Evolutionary conservation across 805 yeast genomes (phyloP).

Genomic region (Naumovozyma castellii): DNA sequence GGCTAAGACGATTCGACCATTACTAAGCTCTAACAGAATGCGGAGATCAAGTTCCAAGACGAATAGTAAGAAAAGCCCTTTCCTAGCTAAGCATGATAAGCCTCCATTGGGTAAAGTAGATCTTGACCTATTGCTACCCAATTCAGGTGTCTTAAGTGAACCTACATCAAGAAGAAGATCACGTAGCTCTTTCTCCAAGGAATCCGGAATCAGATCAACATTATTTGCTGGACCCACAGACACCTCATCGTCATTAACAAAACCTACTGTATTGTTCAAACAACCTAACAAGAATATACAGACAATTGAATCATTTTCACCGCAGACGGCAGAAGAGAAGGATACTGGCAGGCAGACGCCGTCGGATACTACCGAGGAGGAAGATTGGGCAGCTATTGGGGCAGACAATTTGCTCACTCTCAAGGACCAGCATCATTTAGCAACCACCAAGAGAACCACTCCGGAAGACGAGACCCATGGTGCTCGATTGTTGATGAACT

Average conservation of each 20-base stretch:
- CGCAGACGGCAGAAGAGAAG: neutral
- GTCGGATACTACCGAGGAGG: constrained; percentile 70
- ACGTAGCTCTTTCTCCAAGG: constrained; percentile 28
- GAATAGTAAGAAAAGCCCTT: neutral
- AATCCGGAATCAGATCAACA: constrained; percentile 27
- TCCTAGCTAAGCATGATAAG: constrained; percentile 2
- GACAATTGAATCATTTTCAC: neutral
- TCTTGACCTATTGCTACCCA: neutral
- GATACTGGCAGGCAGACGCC: constrained; percentile 7
- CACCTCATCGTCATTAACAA: constrained; percentile 27
- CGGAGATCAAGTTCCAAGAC: constrained; percentile 15
- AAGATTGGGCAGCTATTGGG: constrained; percentile 91
- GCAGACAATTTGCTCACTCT: constrained; percentile 35
- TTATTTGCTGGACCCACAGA: constrained; percentile 11
- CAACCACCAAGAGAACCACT: constrained; percentile 36
- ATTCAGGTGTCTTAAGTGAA: constrained; percentile 4
- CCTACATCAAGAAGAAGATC: constrained; percentile 29
- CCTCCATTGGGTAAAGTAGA: neutral
- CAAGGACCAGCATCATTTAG: neutral
- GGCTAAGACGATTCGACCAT: constrained; percentile 12
- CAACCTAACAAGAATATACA: constrained; percentile 15
- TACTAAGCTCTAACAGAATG: constrained; percentile 6
- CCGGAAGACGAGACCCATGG: constrained; percentile 11
- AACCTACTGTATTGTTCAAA: constrained; percentile 33
- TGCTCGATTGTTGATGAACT: constrained; percentile 4